Evolutionary conservation across 306 rosid genomes (phyloP).

Genomic region (Pyrus pyrifolia): DNA sequence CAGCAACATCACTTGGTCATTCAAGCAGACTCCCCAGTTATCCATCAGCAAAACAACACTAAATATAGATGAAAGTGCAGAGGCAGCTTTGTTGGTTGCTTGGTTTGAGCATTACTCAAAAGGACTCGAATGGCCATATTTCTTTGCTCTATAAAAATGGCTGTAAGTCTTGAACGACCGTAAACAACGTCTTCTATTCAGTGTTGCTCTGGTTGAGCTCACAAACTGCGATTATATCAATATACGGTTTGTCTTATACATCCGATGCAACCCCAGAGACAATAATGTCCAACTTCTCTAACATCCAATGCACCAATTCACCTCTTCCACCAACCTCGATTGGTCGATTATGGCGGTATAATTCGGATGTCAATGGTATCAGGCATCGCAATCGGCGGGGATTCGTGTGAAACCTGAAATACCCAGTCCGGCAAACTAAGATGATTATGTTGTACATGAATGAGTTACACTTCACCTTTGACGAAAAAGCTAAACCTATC

Average conservation of each 20-base stretch:
- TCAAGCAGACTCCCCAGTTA: background rate
- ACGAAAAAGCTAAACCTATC: background rate
- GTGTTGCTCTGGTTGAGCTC: background rate
- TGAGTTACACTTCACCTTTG: background rate
- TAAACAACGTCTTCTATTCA: too few relatives aligned
- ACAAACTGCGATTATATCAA: background rate
- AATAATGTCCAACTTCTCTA: background rate
- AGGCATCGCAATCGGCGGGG: background rate
- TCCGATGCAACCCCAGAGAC: background rate
- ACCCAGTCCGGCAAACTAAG: background rate
- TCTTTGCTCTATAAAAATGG: too few relatives aligned
- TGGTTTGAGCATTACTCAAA: too few relatives aligned
- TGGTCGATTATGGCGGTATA: background rate
- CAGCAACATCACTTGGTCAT: background rate
- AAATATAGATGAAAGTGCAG: too few relatives aligned
- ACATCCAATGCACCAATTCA: background rate
- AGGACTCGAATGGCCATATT: too few relatives aligned
- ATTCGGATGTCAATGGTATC: background rate
- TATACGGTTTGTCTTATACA: background rate
- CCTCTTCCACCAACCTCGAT: background rate
- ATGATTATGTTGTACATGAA: background rate
- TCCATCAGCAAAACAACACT: background rate
- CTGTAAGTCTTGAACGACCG: too few relatives aligned
- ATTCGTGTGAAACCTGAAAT: background rate
- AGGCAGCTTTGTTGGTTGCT: too few relatives aligned